Conservation (phyloP, 1,284 basidiomycete genomes). For the Apiotrichum gracile region DNA sequence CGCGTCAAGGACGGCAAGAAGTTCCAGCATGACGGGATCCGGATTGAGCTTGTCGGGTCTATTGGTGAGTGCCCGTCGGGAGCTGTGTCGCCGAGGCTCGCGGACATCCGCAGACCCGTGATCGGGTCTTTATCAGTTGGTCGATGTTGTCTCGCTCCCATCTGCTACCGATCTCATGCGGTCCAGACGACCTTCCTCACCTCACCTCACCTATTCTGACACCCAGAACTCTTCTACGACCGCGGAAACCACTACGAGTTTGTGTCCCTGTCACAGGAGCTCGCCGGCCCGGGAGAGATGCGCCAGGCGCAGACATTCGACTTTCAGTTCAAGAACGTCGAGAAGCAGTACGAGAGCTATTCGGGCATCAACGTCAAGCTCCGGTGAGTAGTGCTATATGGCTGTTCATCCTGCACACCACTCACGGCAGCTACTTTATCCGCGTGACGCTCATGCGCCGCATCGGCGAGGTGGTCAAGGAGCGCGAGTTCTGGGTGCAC, state of each 20-base stretch:
- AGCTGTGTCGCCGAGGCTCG: neutral
- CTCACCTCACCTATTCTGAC: neutral
- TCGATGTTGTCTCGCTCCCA: too few relatives aligned
- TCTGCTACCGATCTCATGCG: too few relatives aligned
- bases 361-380: constrained; percentile 98
- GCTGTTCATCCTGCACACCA: neutral
- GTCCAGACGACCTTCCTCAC: neutral
- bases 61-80: constrained; percentile 61
- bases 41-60: constrained; percentile 93
- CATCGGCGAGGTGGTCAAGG: constrained; percentile 87
- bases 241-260: constrained; percentile 98
- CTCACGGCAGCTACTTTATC: constrained; percentile 72
- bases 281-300: constrained; percentile 91
- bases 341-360: constrained; percentile 98
- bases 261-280: constrained; percentile 86
- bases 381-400: constrained; percentile 54
- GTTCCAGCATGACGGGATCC: constrained; percentile 91
- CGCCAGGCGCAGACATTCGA: constrained; percentile 90
- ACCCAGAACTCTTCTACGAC: constrained; percentile 73
- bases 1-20: constrained; percentile 92
- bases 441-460: constrained; percentile 83
- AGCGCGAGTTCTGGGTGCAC: constrained; percentile 95
- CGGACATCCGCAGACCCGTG: too few relatives aligned
- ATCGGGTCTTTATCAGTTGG: too few relatives aligned
- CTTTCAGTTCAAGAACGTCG: constrained; percentile 97